Base-by-base conservation (phyloP, 2,329 filamentous ascomycete genomes). In the Cladosporium oxysporum region DNA sequence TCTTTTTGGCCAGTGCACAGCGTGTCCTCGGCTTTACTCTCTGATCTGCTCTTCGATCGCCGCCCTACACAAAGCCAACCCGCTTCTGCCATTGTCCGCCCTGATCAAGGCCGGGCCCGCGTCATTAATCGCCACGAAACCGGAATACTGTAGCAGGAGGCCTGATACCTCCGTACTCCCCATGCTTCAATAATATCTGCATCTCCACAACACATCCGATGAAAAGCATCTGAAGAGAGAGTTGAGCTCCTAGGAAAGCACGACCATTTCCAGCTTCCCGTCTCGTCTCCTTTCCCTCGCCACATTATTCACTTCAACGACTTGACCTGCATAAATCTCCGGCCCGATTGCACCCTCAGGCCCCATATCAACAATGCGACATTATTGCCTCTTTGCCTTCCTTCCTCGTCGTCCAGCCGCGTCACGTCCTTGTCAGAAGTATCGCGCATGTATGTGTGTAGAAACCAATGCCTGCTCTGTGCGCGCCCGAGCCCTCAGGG, bases 311-410 rank as follows among this genome's bases (percentile, higher is more conserved):
- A 55, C 16, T 21, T 60, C 58, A 49, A 47, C 58, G 58, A 41
- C 58, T 23, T 31, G 37, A 62, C 47, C 21, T 62, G 60, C 60
- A 62, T 62, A 55, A 55, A 62, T 26, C 31, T 33, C 60, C 60
- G 60, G 60, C 49, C 60, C 60, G 60, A 62, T 29, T 55, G 14
- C 31, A 4, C 23, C n/a, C 8, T 31, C 21, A 18, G 52, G 28
- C 52, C 33, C 52, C 52, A 55, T 55, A 33, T 21, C 41, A 47
- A 37, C 49, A n/a, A 35, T 31, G 10, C 1, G 33, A 14, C 7
- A 23, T 16, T 26, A 26, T 37, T 35, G 60, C 60, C 60, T 62
- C 49, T 33, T 44, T 49, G 37, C 58, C 58, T 62, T 62, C 60
- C 60, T 21, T 31, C 60, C 41, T 62, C 47, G 60, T 62, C 49